Base-by-base conservation (phyloP, 805 yeast species). In the Cyberlindnera samutprakarnensis region DNA sequence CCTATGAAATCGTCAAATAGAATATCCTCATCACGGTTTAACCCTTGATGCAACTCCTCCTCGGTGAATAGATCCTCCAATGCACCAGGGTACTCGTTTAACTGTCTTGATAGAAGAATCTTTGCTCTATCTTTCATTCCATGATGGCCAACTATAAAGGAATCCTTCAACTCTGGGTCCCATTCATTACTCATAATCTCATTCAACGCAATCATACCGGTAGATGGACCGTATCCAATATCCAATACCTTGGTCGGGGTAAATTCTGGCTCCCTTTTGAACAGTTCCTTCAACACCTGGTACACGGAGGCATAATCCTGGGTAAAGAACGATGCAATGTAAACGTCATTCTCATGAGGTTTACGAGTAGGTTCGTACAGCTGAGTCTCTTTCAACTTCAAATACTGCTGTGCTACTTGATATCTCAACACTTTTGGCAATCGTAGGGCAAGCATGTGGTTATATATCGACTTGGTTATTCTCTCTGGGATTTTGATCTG, bases 191-290 rank as follows among this genome's bases (percentile, higher is more conserved):
- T 87, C 75, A 85, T 73, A 1, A 88, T 46, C 47, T 87, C 95
- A 49, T 88, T 85, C 32, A 87, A 61, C 0, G 94, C 97, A 12
- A 88, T 59, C 64, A 92, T 75, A 2, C 96, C 96, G 0, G 94
- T 79, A 2, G 86, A 90, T 1, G 98, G 97, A 0, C 98, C 97
- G 50, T 69, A 77, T 0, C 95, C 90, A 11, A 85, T 72, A 48
- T 85, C 94, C 30, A 92, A 62, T 1, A 92, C 72, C 5, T 72
- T 62, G 18, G 67, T 49, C 0, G 96, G 96, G 15, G 54, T 54
- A 60, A 86, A 83, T 6, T 51, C 57, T 0, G 77, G 80, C 14
- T 67, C 53, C 25, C 88, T 62, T 27, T 65, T 63, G 42, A 72
- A 64, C 22, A 87, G 57, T 44, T 90, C 97, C 18, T 53, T 51